phyloP scores from a whole-genome alignment of 2,329 filamentous ascomycete species.

The Aspergillus sp. region DNA sequence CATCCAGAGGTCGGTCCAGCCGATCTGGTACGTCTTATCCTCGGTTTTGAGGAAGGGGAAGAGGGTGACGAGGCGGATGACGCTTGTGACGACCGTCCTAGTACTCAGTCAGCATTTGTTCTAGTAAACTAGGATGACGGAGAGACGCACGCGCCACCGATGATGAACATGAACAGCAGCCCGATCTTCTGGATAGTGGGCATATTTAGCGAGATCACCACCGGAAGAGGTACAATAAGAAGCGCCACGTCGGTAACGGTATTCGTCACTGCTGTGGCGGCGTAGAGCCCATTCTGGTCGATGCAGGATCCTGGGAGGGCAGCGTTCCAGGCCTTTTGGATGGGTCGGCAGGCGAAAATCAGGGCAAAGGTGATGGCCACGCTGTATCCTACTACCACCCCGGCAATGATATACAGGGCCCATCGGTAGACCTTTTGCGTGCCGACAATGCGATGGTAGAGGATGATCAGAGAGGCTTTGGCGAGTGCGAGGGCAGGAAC shows the following conservation, averaged over 20 bases:
- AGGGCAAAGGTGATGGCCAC: constrained; percentile 19
- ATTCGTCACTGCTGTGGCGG: constrained; percentile 19
- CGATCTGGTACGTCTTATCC: not conserved
- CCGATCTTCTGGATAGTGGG: constrained; percentile 20
- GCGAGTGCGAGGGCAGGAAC: constrained; percentile 22
- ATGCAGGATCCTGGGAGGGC: constrained; percentile 16
- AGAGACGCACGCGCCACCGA: constrained; percentile 24
- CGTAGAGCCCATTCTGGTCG: constrained; percentile 13
- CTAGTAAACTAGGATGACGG: not conserved
- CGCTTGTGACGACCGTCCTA: constrained; percentile 20
- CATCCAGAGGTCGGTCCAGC: not conserved
- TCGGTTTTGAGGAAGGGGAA: constrained; percentile 10
- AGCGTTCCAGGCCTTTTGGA: constrained; percentile 17
- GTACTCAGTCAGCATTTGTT: not conserved
- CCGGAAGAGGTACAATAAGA: constrained; percentile 19
- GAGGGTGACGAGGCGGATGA: constrained; percentile 18
- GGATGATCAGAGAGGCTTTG: constrained; percentile 23
- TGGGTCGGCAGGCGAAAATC: constrained; percentile 16
- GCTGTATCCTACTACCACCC: constrained; percentile 19
- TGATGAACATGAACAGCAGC: constrained; percentile 19
- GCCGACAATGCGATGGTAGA: constrained; percentile 22
- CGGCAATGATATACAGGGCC: constrained; percentile 13
- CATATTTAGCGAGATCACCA: constrained; percentile 19
- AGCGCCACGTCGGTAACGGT: constrained; percentile 20
- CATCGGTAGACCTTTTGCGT: constrained; percentile 11